Base-by-base conservation (phyloP, 2,329 filamentous ascomycete species). In the Trematosphaeria pertusa region DNA sequence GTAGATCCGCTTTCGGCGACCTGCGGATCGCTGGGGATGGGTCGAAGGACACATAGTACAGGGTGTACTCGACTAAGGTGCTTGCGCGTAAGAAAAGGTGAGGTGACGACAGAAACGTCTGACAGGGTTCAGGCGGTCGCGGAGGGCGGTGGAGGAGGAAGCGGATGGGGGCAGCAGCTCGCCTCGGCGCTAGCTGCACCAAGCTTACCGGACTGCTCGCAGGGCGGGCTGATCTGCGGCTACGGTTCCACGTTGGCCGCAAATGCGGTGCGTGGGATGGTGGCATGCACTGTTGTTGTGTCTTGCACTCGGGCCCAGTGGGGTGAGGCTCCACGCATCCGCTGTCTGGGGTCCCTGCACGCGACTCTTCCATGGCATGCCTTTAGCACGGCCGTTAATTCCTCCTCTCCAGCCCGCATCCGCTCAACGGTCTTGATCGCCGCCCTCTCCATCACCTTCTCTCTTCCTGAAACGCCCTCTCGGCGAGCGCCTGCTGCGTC, bases 161-260 rank as follows among this genome's bases (percentile, higher is more conserved):
- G 42, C 46, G 43, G 49, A 54, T 52, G 50, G 37, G 50, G 48
- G 48, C 51, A 64, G 43, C 47, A 44, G 42, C 54, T 63, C 56
- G 61, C 62, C 56, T 59, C 50, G 55, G 37, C 20, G 33, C 46
- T 54, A 49, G 48, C 46, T 52, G 20, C 14, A 34, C 41, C 50
- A 59, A 58, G 53, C 52, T 53, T 52, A 56, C 43, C 54, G 53
- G 43, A 53, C 48, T 46, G 34, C 48, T 52, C 57, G 55, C 56
- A 49, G 42, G 48, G 54, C 50, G 48, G 51, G 37, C 50, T 60
- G 68, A 71, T 69, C 64, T 69, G 56, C 67, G 37, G 52, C 59
- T 54, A 62, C 56, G 61, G 58, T 53, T 60, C 59, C 59, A 66
- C 62, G 61, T 62, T 62, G 44, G 46, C 51, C 53, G 50, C 46